Conservation (phyloP, 2,329 filamentous ascomycete species). For the Daldinia sp. region DNA sequence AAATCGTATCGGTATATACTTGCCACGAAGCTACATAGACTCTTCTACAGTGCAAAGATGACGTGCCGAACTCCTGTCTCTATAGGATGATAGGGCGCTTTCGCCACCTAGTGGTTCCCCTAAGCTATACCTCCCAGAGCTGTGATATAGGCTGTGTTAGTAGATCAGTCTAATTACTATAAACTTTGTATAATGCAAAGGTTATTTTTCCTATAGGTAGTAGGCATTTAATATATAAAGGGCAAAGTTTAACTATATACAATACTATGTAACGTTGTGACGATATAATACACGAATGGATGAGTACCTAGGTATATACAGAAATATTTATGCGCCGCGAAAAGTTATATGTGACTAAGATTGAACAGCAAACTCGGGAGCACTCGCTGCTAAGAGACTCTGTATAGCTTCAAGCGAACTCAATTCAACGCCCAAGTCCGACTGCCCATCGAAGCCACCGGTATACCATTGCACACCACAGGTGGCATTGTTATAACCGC, state of each 20-base stretch:
- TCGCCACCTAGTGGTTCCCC: no score
- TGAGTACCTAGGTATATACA: not conserved
- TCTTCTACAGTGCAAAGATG: no score
- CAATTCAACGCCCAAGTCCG: slow-evolving; percentile 48
- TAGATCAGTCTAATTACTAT: no score
- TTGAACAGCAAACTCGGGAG: slow-evolving; percentile 31
- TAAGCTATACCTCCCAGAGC: no score
- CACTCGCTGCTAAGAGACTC: slow-evolving; percentile 39
- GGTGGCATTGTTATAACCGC: slow-evolving; percentile 42
- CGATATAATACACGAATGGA: not conserved
- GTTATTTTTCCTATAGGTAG: no score
- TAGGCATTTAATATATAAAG: not conserved
- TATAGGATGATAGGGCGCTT: no score
- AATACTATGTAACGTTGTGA: not conserved
- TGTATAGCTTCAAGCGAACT: slow-evolving; percentile 48
- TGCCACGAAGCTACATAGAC: no score
- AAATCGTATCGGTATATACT: no score
- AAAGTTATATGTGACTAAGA: not conserved
- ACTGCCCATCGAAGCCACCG: slow-evolving; percentile 47
- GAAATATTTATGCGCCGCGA: not conserved
- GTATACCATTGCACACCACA: slow-evolving; percentile 48
- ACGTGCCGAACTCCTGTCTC: no score
- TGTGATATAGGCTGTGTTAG: no score
- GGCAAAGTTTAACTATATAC: not conserved
- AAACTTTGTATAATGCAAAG: no score